Evolutionary conservation across 2,329 filamentous ascomycete genomes (phyloP).

Genomic region (Fusarium penzigii): DNA sequence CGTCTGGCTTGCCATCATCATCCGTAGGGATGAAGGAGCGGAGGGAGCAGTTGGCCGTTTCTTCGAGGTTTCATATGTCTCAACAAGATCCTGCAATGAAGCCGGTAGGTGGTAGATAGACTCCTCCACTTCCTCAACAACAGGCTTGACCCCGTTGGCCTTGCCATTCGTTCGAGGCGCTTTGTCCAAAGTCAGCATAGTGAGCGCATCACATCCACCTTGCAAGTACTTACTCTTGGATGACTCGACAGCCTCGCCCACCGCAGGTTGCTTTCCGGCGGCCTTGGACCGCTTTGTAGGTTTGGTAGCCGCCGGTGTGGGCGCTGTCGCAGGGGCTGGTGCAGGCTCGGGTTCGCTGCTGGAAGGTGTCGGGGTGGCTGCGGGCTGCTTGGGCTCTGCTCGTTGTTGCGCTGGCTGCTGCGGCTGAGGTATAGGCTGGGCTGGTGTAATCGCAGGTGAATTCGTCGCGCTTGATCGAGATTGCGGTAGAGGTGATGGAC

Average conservation of each 20-base stretch:
- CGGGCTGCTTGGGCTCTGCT: constrained; percentile 36
- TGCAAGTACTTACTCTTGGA: constrained; percentile 42
- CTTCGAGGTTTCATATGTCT: constrained; percentile 85
- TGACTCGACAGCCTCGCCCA: constrained; percentile 44
- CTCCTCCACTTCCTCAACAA: constrained; percentile 61
- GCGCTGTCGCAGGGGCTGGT: constrained; percentile 16
- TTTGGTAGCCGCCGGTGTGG: constrained; percentile 31
- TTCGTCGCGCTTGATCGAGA: constrained; percentile 57
- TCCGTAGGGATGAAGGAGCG: constrained; percentile 67
- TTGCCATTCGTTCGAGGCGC: constrained; percentile 52
- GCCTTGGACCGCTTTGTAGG: constrained; percentile 44
- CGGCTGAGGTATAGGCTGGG: constrained; percentile 47
- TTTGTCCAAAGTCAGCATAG: constrained; percentile 21
- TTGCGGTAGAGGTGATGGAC: constrained; percentile 52
- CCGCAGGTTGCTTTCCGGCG: constrained; percentile 45
- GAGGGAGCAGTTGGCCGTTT: constrained; percentile 62
- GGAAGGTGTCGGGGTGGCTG: constrained; percentile 25
- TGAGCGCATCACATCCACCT: background rate
- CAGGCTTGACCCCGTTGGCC: constrained; percentile 52
- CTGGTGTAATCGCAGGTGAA: constrained; percentile 51
- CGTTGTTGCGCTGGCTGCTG: constrained; percentile 4
- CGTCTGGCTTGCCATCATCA: constrained; percentile 74
- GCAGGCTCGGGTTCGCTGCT: constrained; percentile 23
- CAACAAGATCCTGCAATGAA: constrained; percentile 84
- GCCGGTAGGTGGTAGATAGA: constrained; percentile 92